Base-by-base conservation (phyloP, 2,329 filamentous ascomycete species). In the Nakataea oryzae region DNA sequence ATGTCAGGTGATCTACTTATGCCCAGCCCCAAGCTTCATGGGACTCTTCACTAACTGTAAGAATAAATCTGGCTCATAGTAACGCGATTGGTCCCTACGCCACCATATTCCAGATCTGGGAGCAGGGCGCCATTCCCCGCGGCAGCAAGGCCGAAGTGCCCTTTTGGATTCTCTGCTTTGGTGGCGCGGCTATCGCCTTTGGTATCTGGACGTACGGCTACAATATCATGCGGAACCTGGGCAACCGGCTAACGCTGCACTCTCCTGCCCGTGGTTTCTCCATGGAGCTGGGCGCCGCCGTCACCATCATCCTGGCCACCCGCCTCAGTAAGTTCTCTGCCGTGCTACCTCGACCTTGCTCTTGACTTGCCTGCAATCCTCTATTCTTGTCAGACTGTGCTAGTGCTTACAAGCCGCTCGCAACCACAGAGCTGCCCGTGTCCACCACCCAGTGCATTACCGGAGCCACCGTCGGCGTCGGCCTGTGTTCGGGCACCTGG, bases 361-460 rank as follows among this genome's bases (percentile, higher is more conserved):
- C 29, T 30, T 50, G 7, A 47, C 30, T 54, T 28, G 21, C 5
- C 47, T 4, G n/a, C 55, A 9, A 32, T 55, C 26, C 57, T 32
- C n/a, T 50, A 21, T 50, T 28, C 28, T 61, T n/a, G n/a, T n/a
- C 28, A 29, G 57, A 4, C 14, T 9, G 12, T 14, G 12, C 24
- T 6, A 34, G 34, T 34, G 9, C 17, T 30, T 34, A 26, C 57
- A 3, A 34, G 32, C 24, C 41, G 17, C 17, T 13, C 9, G 13
- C 47, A 62, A 47, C 30, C 32, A 30, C 67, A 77, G 77, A 80
- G 61, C 79, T 88, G 2, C 85, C 85, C 2, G 79, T 88, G 34
- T 86, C 84, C 2, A 88, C 85, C 1, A 86, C 85, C 0, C 84
- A 86, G 74, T 87, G 85, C 70, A 85, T 86, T 67, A 84, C 80